Conservation (phyloP, 2,329 filamentous ascomycete species). For the Fusarium aywerte region DNA sequence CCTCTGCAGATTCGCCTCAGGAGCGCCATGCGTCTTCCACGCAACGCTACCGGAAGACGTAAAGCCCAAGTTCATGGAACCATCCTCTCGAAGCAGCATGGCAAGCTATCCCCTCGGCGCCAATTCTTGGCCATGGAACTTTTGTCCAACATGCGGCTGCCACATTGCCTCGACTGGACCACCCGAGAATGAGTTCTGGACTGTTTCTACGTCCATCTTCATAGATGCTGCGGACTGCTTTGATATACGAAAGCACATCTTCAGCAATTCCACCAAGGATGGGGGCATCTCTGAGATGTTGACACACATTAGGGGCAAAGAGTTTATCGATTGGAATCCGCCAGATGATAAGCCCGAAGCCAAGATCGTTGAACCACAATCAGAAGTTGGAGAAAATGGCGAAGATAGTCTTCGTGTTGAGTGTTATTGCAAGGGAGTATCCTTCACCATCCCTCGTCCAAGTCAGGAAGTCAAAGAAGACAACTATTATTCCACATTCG, state of each 20-base stretch:
- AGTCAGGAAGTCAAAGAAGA: conserved; percentile 46
- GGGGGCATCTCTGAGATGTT: conserved; percentile 53
- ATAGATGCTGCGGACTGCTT: conserved; percentile 50
- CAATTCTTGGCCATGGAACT: conserved; percentile 52
- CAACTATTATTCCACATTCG: conserved; percentile 47
- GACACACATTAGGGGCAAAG: conserved; percentile 46
- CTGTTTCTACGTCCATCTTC: conserved; percentile 55
- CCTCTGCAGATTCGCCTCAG: conserved; percentile 57
- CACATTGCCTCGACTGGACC: conserved; percentile 54
- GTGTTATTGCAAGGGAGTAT: conserved; percentile 61
- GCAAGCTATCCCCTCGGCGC: conserved; percentile 51
- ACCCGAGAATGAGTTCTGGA: conserved; percentile 51
- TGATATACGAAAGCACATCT: conserved; percentile 51
- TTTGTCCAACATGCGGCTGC: conserved; percentile 59
- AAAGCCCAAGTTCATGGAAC: conserved; percentile 53
- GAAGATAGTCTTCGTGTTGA: conserved; percentile 55
- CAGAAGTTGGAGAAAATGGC: conserved; percentile 51
- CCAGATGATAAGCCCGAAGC: conserved; percentile 42
- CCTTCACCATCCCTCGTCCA: conserved; percentile 58
- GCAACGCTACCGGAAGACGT: conserved; percentile 50
- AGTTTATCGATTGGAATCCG: conserved; percentile 53
- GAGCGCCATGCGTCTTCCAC: conserved; percentile 57
- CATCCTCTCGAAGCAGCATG: conserved; percentile 53
- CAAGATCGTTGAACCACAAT: conserved; percentile 43
- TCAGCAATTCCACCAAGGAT: conserved; percentile 52